A percentile compares a stretch with the other conserved stretches of the same genome.
Conservation (phyloP, 2,329 filamentous ascomycete species). For the Phialemoniopsis sp. region DNA sequence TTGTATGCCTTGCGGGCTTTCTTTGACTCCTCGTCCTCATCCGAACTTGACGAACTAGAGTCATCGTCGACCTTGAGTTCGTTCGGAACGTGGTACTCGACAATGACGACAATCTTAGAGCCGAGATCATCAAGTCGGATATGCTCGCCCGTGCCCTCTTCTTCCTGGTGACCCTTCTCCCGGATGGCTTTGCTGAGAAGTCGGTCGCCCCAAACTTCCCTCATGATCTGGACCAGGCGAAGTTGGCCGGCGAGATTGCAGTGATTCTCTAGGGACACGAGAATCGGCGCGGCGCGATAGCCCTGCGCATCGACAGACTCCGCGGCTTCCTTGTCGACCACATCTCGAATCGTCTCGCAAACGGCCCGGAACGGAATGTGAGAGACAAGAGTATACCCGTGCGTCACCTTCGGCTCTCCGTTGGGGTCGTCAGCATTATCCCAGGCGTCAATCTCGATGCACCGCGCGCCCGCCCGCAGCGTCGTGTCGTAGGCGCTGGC, state of each 20-base stretch:
- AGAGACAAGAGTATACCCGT: conserved; percentile 65
- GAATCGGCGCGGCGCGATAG: conserved; percentile 48
- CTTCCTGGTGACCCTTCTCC: conserved; percentile 50
- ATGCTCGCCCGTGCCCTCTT: conserved; percentile 45
- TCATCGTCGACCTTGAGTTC: conserved; percentile 30
- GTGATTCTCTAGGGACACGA: conserved; percentile 67
- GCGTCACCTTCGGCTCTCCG: conserved; percentile 63
- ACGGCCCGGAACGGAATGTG: conserved; percentile 61
- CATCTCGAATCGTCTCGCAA: conserved; percentile 61
- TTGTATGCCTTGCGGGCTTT: conserved; percentile 48
- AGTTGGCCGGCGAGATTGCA: conserved; percentile 55
- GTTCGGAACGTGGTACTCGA: conserved; percentile 59
- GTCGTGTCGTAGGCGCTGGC: conserved; percentile 61
- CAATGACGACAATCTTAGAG: conserved; percentile 61
- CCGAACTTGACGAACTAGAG: conserved; percentile 21
- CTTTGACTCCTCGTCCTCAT: conserved; percentile 26
- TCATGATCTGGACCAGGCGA: conserved; percentile 62
- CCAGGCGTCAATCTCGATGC: conserved; percentile 73
- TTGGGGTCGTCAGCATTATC: conserved; percentile 55
- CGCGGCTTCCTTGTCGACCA: conserved; percentile 53
- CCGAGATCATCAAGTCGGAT: conserved; percentile 56
- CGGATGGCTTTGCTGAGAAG: conserved; percentile 55
- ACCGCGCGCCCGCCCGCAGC: conserved; percentile 59
- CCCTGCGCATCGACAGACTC: conserved; percentile 31
- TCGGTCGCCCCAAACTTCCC: conserved; percentile 56